A percentile compares a stretch with the other conserved stretches of the same genome.
phyloP scores from a whole-genome alignment of 192 early-diverging fungal genomes.

The Coemansia sp. region DNA sequence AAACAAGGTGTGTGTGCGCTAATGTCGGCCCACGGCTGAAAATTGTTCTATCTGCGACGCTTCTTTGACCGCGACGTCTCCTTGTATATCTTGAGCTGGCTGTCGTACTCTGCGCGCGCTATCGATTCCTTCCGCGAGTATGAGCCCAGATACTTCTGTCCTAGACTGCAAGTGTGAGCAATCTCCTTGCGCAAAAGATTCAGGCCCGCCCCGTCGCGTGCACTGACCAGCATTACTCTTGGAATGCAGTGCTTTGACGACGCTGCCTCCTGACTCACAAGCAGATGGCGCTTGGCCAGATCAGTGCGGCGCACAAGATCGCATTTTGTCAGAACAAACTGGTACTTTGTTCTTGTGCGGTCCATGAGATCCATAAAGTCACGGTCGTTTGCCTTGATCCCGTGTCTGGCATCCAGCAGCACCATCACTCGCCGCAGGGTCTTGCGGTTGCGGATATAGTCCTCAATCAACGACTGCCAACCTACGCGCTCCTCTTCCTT shows the following conservation, averaged over 20 bases:
- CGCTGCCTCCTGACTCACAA: constrained; percentile 53
- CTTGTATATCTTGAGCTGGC: constrained; percentile 47
- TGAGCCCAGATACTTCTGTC: constrained; percentile 51
- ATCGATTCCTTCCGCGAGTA: constrained; percentile 47
- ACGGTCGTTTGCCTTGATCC: constrained; percentile 55
- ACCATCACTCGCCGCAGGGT: constrained; percentile 65
- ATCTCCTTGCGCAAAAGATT: constrained; percentile 73
- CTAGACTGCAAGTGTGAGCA: constrained; percentile 54
- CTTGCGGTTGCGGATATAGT: constrained; percentile 60
- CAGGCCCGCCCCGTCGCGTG: constrained; percentile 59
- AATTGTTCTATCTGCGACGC: neutral
- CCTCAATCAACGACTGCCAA: constrained; percentile 71
- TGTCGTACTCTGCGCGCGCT: constrained; percentile 38
- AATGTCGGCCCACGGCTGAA: too few species aligned
- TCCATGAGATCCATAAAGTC: constrained; percentile 51
- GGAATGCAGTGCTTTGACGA: constrained; percentile 41
- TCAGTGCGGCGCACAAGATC: constrained; percentile 64
- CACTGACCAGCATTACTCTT: constrained; percentile 66
- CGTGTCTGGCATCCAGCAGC: constrained; percentile 77
- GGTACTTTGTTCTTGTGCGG: constrained; percentile 41
- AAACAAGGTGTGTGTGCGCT: too few species aligned
- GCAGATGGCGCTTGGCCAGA: constrained; percentile 62
- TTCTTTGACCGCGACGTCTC: constrained; percentile 34
- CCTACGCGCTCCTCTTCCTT: constrained; percentile 58
- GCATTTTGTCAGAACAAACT: constrained; percentile 67